These are phyloP conservation scores for Venturia effusa DNA, from an alignment of 2,329 filamentous ascomycete species.

Conservation along the genomic window DNA sequence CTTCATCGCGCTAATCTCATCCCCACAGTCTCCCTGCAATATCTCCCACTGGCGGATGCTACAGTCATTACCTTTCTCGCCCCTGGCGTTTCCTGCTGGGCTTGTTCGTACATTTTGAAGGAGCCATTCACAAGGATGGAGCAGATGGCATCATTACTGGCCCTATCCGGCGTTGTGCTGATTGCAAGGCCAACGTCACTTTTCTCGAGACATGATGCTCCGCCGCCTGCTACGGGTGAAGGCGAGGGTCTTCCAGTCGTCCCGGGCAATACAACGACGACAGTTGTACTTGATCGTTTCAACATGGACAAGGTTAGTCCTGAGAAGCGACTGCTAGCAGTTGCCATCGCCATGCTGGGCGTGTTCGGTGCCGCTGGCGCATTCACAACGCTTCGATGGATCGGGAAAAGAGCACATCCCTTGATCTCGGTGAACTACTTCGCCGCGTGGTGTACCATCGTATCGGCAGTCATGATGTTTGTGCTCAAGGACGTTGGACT, in stretches of 20 bases:
- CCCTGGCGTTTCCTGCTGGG: slow-evolving; percentile 67
- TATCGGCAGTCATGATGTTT: slow-evolving; percentile 52
- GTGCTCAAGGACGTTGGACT: slow-evolving; percentile 46
- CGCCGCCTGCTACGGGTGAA: neutral
- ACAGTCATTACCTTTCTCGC: slow-evolving; percentile 83
- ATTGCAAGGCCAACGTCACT: slow-evolving; percentile 63
- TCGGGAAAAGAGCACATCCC: slow-evolving; percentile 69
- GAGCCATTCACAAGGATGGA: slow-evolving; percentile 72
- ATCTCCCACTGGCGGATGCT: slow-evolving; percentile 75
- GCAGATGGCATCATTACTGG: slow-evolving; percentile 64
- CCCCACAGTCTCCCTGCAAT: slow-evolving; percentile 50
- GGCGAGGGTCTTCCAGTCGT: slow-evolving; percentile 18
- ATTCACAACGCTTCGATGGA: slow-evolving; percentile 65
- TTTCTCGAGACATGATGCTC: slow-evolving; percentile 25
- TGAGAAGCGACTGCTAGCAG: slow-evolving; percentile 56
- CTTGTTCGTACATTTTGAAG: slow-evolving; percentile 62
- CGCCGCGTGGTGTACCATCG: slow-evolving; percentile 55
- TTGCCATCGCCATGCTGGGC: slow-evolving; percentile 62
- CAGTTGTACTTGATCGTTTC: slow-evolving; percentile 14
- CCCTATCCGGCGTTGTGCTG: slow-evolving; percentile 67
- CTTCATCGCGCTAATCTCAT: slow-evolving; percentile 15
- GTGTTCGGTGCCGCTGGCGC: slow-evolving; percentile 66
- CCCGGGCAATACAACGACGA: slow-evolving; percentile 22
- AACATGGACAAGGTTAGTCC: slow-evolving; percentile 41
- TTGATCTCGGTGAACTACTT: slow-evolving; percentile 86